Evolutionary conservation across 2,329 filamentous ascomycete species (phyloP), one percentile per base, ranked within the genome.

Genomic region (Penicillium oxalicum): DNA sequence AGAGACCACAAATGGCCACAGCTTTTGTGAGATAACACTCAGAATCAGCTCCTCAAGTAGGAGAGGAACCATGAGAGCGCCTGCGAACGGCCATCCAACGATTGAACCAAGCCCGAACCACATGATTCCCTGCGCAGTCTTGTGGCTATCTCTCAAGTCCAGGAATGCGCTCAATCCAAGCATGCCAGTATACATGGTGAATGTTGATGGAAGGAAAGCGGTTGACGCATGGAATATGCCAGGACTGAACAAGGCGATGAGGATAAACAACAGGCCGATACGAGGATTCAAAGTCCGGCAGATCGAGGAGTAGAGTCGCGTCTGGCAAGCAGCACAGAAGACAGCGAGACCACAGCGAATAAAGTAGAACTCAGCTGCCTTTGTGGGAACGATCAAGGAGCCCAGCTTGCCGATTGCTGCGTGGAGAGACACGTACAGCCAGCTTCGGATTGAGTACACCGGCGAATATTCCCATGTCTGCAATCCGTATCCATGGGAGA

Each of bases 391-490:
- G 40, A 73, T 61, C 4, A 93, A 61, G 34, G 83, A 78, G 29
- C 83, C 79, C 13, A 88, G 58, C 53, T 82, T 87, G 39, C 83
- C 86, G 40, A 87, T 70, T 18, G 84, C 58, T 26, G 90, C 87
- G 70, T 98, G 91, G 1, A 96, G 71, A 4, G 77, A 80, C 34
- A 94, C 77, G 63, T 98, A 98, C 24, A 90, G 77, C 93, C 93
- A 98, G 72, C 90, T 96, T 54, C 93, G 84, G 60, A 98, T 96
- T 44, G 90, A 88, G 70, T 87, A 97, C 49, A 91, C 85, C 4
- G 93, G 93, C 0, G 91, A 95, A 71, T 97, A 98, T 70, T 98
- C 93, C 93, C 93, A 98, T 1, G 93, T 98, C 73, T 98, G 91
- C 44, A 96, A 77, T 35, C 91, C 93, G 64, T 95, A 91, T 60